Evolutionary conservation across 768 basidiomycete species (phyloP), one percentile per base, ranked within the genome.

Genomic region (Cubamyces lactineus): DNA sequence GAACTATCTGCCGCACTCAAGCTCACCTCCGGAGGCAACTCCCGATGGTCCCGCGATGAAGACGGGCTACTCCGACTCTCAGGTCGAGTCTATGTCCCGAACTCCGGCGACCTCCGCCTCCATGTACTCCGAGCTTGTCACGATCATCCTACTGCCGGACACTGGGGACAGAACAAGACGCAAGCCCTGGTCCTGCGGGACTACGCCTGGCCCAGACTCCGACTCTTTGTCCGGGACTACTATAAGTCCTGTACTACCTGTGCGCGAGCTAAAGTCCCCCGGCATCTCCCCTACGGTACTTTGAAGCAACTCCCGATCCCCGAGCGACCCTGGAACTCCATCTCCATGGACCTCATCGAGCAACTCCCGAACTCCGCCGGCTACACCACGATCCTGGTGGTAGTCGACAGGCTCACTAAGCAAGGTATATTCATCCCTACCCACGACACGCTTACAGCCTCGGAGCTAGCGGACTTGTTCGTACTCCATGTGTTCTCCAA

Each of bases 351-450:
- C 50, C 59, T 67, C 28, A 68, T 76, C 17, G 61, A 57, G n/a
- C 46, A 67, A 19, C 16, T 26, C 69, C 40, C 53, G 62, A 41
- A 60, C 70, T 3, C 57, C 68, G 23, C 56, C 52, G 28, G 42
- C 64, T 8, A 49, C 68, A 21, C 41, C 69, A 7, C 26, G 39
- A 3, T 3, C 47, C 28, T 69, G 69, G 2, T 77, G 72, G 2
- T 79, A 77, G 0, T 76, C 77, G 76, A 81, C 54, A 69, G 75
- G 57, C 71, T 69, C 19, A 77, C 75, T 0, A 77, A 79, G 65
- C 63, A 71, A 15, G 67, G 66, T 21, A 80, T 78, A 48, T 72
- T 77, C 62, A 72, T 67, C 5, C 66, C 79, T 17, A 75, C 78
- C 49, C 63, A 68, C 0, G 41, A 42, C 41, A 42, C 41, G 11